A percentile compares a stretch with the other conserved stretches of the same genome.
These are phyloP conservation scores for Fusarium sp. DNA, from an alignment of 2,329 filamentous ascomycete genomes.

Conservation along the genomic window DNA sequence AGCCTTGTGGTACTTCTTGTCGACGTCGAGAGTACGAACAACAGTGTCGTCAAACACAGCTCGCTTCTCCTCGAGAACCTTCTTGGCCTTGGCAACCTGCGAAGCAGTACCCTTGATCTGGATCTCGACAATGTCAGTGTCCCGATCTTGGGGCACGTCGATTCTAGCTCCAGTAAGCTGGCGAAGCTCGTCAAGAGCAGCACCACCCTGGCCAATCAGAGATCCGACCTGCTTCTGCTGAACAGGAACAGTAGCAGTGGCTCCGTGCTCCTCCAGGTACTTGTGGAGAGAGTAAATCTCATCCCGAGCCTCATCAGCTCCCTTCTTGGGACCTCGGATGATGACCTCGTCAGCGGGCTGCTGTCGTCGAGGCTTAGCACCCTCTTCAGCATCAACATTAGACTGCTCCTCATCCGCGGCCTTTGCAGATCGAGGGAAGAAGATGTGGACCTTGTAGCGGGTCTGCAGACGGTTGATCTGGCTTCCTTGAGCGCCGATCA, in stretches of 20 bases:
- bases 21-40: constrained; percentile 85
- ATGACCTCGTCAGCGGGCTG: constrained; percentile 90
- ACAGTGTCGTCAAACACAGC: constrained; percentile 92
- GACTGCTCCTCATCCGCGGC: constrained; percentile 74
- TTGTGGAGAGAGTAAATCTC: constrained; percentile 90
- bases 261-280: constrained; percentile 89
- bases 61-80: constrained; percentile 86
- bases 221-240: constrained; percentile 94
- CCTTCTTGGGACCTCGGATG: constrained; percentile 90
- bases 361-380: constrained; percentile 72
- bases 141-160: constrained; percentile 85
- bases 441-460: constrained; percentile 92
- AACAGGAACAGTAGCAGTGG: constrained; percentile 82
- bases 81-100: constrained; percentile 91
- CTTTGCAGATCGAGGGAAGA: constrained; percentile 83
- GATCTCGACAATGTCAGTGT: constrained; percentile 83
- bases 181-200: constrained; percentile 90
- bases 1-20: constrained; percentile 90
- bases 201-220: constrained; percentile 89
- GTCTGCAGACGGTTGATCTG: constrained; percentile 94
- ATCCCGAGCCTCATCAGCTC: constrained; percentile 89
- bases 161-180: constrained; percentile 87
- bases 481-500: constrained; percentile 88
- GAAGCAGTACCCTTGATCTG: constrained; percentile 91
- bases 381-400: constrained; percentile 76